phyloP scores from a whole-genome alignment of 2,329 filamentous ascomycete genomes.

The Ilyonectria sp. region DNA sequence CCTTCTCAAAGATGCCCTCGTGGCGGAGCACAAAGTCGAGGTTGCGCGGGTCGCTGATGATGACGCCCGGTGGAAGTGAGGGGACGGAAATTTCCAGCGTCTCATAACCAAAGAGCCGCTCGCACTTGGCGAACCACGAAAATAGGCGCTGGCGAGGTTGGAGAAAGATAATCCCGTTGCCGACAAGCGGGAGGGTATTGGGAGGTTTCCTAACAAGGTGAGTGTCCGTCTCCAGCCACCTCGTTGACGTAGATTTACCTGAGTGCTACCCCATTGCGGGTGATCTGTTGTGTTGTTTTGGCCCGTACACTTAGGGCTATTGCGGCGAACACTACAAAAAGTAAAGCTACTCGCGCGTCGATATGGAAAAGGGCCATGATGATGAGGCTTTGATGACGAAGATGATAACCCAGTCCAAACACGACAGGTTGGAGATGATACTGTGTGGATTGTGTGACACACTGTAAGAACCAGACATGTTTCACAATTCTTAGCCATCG shows the following conservation, averaged over 20 bases:
- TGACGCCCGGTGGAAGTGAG: slow-evolving; percentile 73
- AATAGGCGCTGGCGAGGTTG: slow-evolving; percentile 73
- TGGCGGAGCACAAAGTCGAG: slow-evolving; percentile 75
- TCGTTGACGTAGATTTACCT: slow-evolving; percentile 23
- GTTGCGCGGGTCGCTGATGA: slow-evolving; percentile 74
- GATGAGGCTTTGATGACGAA: neutral
- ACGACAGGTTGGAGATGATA: neutral
- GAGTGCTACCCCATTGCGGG: slow-evolving; percentile 38
- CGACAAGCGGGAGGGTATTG: slow-evolving; percentile 68
- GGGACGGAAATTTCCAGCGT: slow-evolving; percentile 76
- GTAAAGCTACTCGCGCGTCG: neutral
- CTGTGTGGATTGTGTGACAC: slow-evolving; percentile 3
- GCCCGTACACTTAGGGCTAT: slow-evolving; percentile 19
- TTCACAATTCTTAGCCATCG: neutral
- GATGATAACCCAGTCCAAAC: neutral
- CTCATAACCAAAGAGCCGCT: slow-evolving; percentile 69
- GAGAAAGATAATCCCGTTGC: slow-evolving; percentile 75
- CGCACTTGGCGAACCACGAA: slow-evolving; percentile 73
- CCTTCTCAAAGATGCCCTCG: slow-evolving; percentile 73
- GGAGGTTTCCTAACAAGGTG: slow-evolving; percentile 59
- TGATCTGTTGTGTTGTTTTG: slow-evolving; percentile 31
- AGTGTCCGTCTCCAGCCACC: neutral
- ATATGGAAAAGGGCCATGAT: slow-evolving; percentile 39
- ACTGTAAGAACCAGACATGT: neutral
- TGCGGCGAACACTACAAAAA: neutral